Evolutionary conservation across 345 rosid species (phyloP), one percentile per base, ranked within the genome.

Genomic region (Erucastrum elatum): DNA sequence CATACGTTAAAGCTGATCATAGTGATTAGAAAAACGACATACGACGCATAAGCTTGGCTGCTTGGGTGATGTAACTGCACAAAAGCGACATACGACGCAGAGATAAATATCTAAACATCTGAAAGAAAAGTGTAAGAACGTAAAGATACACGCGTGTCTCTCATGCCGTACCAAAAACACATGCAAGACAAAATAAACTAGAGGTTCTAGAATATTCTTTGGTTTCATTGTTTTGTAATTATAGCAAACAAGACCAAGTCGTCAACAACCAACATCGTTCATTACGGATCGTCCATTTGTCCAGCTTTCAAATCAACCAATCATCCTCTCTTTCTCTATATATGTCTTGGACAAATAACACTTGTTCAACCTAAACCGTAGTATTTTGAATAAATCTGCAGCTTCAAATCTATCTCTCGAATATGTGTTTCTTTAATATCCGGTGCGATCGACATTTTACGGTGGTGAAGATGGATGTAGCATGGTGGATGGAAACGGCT

Each of bases 401-500:
- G 3, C 0, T 16, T 68, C 6, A 13, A 17, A 41, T 11, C 7
- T 30, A 59, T 13, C 74, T 25, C 13, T 60, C 2, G 37, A 70
- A 63, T n/a, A 79, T 79, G 82, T 79, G 82, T 68, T 74, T 49
- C 74, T 74, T 74, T 62, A 70, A 62, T 4, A 26, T 25, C 10
- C 55, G 63, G 39, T 68, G 70, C 34, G 66, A 46, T 44, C 49
- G 0, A 34, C 68, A 61, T 8, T 0, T 72, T 17, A 74, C 34
- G 49, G 66, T 51, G 75, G 66, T 12, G 39, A 74, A 69, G 75
- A 63, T 64, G 72, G 71, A 69, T 68, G 64, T 49, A 29, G 82
- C 78, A 74, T 80, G 83, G 83, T 80, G 83, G 83, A 70, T 75
- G 71, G 83, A 80, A 60, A 67, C 70, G 0, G 70, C 66, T 63